Evolutionary conservation across 305 asterid genomes (phyloP).

Genomic region (Fraxinus sp.): DNA sequence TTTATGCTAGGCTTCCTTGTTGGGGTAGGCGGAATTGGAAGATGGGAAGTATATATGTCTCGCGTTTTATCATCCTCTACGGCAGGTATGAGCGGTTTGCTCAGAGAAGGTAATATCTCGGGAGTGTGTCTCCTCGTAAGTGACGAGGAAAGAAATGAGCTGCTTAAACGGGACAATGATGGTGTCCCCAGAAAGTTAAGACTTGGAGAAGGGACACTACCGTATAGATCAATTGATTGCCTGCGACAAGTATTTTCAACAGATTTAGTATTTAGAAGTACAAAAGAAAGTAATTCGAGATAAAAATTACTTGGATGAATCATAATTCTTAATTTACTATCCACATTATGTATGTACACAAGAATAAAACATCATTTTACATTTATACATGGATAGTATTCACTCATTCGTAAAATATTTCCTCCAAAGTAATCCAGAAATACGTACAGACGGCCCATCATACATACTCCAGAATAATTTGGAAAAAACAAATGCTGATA

Average conservation of each 20-base stretch:
- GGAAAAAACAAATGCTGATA: background rate
- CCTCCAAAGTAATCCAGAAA: background rate
- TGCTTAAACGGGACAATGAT: slow-evolving; percentile 55
- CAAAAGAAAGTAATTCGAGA: background rate
- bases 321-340: background rate
- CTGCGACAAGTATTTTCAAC: slow-evolving; percentile 43
- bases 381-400: background rate
- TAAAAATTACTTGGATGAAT: background rate
- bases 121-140: slow-evolving; percentile 76
- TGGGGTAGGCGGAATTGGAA: slow-evolving; percentile 60
- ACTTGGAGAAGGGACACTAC: slow-evolving; percentile 89
- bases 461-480: background rate
- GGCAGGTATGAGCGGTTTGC: slow-evolving; percentile 60
- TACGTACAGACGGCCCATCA: background rate
- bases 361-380: background rate
- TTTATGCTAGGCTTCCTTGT: slow-evolving; percentile 49
- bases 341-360: background rate
- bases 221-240: slow-evolving; percentile 86
- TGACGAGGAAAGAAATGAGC: slow-evolving; percentile 72
- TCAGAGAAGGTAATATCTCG: slow-evolving; percentile 65
- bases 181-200: slow-evolving; percentile 77
- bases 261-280: slow-evolving; percentile 16
- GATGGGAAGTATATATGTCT: slow-evolving; percentile 60
- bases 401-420: background rate
- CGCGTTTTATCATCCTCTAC: slow-evolving; percentile 47